Evolutionary conservation across 2,329 filamentous ascomycete species (phyloP), one percentile per base, ranked within the genome.

Genomic region (Cercospora sojina): DNA sequence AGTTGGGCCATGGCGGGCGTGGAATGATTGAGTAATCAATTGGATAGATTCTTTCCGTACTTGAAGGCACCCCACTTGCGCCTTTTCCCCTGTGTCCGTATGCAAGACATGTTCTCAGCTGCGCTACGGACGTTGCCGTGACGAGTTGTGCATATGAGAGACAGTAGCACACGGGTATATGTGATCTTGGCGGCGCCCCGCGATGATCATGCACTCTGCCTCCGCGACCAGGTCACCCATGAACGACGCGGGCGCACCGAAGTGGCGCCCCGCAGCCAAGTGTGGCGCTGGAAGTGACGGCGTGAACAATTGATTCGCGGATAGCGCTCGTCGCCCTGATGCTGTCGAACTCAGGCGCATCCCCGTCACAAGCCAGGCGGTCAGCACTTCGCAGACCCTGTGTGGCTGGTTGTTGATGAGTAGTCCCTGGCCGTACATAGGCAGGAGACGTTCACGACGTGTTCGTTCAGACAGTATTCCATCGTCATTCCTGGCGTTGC

Each of bases 1-100:
- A 2, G 74, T 80, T 57, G 83, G 83, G 13, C 79, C 77, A 23
- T 83, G 81, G 82, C 80, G 79, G 61, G 74, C 75, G 35, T 81
- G 80, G 79, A 76, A 81, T 68, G 77, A 80, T 43, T 75, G 68
- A 72, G 13, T 25, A n/a, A 31, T 8, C 27, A 38, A 23, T 16
- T 31, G 25, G 2, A 3, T 13, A 6, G 2, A 7, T 49, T 49
- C 1, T 25, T 49, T 49, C 20, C 43, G 20, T 49, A 23, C 41
- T 47, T 47, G 41, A 20, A 20, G 8, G 4, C 20, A n/a, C 12
- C 18, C 41, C 4, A 12, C 10, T 12, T 47, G 18, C n/a, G 41
- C 41, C 9, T 18, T 1, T 12, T 2, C 18, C 3, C n/a, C 41
- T 49, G 18, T 25, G 8, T 6, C 5, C 10, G 10, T 23, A 23